Evolutionary conservation across 345 rosid genomes (phyloP).

Genomic region (Geranium rotundifolium): DNA sequence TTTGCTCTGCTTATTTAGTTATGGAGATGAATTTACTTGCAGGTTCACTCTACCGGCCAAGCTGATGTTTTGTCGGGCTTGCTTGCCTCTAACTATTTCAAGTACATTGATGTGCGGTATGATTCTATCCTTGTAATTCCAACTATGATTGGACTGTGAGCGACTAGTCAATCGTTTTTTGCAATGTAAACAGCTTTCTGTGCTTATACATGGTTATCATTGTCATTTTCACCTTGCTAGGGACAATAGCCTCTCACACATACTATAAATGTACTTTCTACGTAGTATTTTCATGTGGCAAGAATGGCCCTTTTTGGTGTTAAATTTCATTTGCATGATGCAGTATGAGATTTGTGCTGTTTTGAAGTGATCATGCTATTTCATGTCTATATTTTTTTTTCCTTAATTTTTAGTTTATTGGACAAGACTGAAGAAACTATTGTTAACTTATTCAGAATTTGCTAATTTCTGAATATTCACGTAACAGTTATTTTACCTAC

Average conservation of each 20-base stretch:
- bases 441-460: neutral
- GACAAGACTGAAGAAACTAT: neutral
- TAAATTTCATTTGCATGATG: too few relatives aligned
- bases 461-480: neutral
- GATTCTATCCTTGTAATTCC: conserved; percentile 5
- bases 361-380: too few relatives aligned
- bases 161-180: too few relatives aligned
- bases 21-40: conserved; percentile 7
- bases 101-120: conserved; percentile 67
- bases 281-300: too few relatives aligned
- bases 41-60: conserved; percentile 42
- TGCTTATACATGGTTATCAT: too few relatives aligned
- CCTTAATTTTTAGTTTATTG: neutral
- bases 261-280: too few relatives aligned
- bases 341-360: too few relatives aligned
- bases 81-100: conserved; percentile 61
- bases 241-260: too few relatives aligned
- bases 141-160: too few relatives aligned
- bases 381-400: neutral
- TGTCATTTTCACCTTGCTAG: too few relatives aligned
- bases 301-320: too few relatives aligned
- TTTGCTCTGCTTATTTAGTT: neutral
- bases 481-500: conserved; percentile 60
- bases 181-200: too few relatives aligned
- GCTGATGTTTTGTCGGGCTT: conserved; percentile 34